Evolutionary conservation across 2,329 filamentous ascomycete species (phyloP), one percentile per base, ranked within the genome.

Genomic region (Penicillium sp.): DNA sequence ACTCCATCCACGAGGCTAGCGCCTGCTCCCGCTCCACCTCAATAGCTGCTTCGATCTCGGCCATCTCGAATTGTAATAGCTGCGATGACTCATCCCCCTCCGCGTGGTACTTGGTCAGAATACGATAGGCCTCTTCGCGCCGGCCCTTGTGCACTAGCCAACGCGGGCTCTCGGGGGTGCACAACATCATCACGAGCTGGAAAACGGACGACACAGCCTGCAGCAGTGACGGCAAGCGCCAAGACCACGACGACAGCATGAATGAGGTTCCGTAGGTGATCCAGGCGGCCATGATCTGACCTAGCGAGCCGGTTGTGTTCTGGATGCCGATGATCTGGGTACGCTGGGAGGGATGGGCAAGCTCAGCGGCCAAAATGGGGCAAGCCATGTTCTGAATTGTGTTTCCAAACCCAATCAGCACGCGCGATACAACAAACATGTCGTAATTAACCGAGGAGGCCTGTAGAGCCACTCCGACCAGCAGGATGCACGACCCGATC

Each of bases 221-320:
- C 67, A 88, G 86, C 0, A 84, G 83, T 50, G 87, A 81, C 0
- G 84, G 85, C 55, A 88, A 87, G 4, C 85, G 76, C 84, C 85
- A 87, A 3, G 77, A 70, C 66, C 73, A 79, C 57, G 19, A 67
- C 59, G 78, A 62, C 37, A 55, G 29, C 46, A 75, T 73, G 47
- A 67, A 66, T 52, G 65, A 63, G 1, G 70, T 71, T 19, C 68
- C 70, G 42, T 65, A 68, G 0, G 65, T 66, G 5, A 63, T 48
- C 67, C 69, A 72, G 1, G 69, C 65, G 1, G 71, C 69, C 22
- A 71, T 56, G 8, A 72, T 63, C 4, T 65, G 58, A 2, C 70
- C 70, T 1, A 70, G 48, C 19, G 59, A 7, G 52, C 57, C 19
- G 55, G 35, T 16, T 45, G 54, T 8, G 60, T 63, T 27, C 35